Conservation (phyloP, 1,284 basidiomycete species). For the Microbotryomycetes sp. region DNA sequence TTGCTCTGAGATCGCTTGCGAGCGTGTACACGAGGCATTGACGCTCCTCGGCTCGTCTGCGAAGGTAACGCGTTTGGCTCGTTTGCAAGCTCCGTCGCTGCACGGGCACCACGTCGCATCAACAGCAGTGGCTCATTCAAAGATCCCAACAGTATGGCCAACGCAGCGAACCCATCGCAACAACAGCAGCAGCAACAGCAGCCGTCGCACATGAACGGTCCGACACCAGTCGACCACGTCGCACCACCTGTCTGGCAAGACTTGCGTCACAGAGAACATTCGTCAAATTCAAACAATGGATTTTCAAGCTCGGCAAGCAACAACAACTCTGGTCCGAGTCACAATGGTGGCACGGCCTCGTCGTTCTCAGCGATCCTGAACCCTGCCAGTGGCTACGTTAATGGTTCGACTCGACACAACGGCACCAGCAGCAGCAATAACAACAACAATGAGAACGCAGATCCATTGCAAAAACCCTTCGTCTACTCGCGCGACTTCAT, state of each 20-base stretch:
- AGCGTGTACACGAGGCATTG: too few species aligned
- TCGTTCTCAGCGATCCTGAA: constrained; percentile 28
- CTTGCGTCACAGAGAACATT: background rate
- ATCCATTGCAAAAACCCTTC: constrained; percentile 20
- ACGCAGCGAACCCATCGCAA: background rate
- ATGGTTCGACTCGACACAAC: background rate
- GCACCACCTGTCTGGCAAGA: constrained; percentile 2
- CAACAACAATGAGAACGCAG: background rate
- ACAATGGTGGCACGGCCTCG: background rate
- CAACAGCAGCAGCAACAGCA: background rate
- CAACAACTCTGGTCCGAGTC: background rate
- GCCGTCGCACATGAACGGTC: constrained; percentile 1
- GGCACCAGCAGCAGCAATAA: background rate
- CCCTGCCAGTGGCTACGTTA: constrained; percentile 5
- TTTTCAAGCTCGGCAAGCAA: background rate
- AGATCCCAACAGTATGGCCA: background rate
- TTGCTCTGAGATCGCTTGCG: background rate
- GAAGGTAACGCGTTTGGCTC: background rate
- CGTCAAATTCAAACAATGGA: background rate
- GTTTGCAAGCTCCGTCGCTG: constrained; percentile 22
- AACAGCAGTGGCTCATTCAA: constrained; percentile 17
- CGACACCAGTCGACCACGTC: constrained; percentile 21
- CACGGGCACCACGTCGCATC: constrained; percentile 20
- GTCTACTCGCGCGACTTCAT: constrained; percentile 33
- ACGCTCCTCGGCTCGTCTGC: background rate